These are phyloP conservation scores for Sporothrix schenckii DNA, from an alignment of 2,329 filamentous ascomycete species.

Conservation along the genomic window DNA sequence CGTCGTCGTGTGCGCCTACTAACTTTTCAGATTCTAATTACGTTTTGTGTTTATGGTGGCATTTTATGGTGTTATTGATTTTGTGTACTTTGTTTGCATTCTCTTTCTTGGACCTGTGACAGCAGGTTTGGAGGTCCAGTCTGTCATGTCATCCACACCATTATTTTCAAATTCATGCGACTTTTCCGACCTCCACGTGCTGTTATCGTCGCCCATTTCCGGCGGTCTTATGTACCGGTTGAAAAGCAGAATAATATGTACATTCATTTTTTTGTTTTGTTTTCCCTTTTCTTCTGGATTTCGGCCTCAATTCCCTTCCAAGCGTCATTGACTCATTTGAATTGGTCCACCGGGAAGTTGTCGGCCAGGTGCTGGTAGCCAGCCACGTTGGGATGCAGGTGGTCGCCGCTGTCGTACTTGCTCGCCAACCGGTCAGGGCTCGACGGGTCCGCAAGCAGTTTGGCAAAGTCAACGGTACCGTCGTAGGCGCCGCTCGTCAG, in stretches of 20 bases:
- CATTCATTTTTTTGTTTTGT: not conserved
- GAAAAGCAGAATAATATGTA: constrained; percentile 25
- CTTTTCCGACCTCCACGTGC: not conserved
- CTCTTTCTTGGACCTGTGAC: not conserved
- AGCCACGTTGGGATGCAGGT: constrained; percentile 62
- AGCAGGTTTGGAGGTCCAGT: not conserved
- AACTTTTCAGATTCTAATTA: not conserved
- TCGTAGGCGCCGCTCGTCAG: constrained; percentile 60
- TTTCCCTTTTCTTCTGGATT: not conserved
- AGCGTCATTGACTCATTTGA: constrained; percentile 40
- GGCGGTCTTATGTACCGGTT: constrained; percentile 17
- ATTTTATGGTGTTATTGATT: constrained; percentile 28
- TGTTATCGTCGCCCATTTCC: not conserved
- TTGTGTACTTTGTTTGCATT: not conserved
- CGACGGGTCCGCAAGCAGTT: constrained; percentile 55
- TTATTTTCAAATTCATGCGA: not conserved
- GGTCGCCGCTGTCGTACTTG: constrained; percentile 64
- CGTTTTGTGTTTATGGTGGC: not conserved
- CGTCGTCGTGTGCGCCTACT: not conserved
- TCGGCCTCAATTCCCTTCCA: not conserved
- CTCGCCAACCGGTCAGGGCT: constrained; percentile 53
- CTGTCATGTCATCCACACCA: not conserved
- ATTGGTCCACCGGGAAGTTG: constrained; percentile 59
- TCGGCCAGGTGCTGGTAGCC: constrained; percentile 65
- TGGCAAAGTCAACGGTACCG: constrained; percentile 65